Percentiles rank a stretch among this genome's conserved stretches.
Conservation (phyloP, 495 filamentous ascomycete genomes). For the Penicillium desertorum region DNA sequence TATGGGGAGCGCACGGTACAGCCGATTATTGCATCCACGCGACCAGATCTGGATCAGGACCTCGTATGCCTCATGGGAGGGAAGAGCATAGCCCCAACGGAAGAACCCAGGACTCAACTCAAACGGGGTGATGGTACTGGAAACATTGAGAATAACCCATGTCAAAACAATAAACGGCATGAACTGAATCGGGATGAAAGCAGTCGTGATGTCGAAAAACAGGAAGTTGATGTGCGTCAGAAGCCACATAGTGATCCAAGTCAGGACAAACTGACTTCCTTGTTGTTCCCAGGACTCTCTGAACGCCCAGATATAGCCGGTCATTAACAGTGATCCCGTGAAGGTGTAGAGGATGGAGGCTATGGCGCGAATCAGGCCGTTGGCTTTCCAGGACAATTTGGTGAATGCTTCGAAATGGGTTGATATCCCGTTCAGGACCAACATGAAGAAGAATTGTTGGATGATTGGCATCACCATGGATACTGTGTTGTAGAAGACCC, state of each 20-base stretch:
- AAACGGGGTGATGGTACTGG: slow-evolving; percentile 45
- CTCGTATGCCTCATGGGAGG: slow-evolving; percentile 45
- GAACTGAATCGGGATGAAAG: slow-evolving; percentile 36
- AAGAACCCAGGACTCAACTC: slow-evolving; percentile 43
- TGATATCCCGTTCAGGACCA: slow-evolving; percentile 37
- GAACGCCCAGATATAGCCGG: slow-evolving; percentile 50
- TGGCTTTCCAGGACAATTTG: slow-evolving; percentile 31
- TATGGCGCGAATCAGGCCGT: slow-evolving; percentile 37
- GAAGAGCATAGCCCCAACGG: slow-evolving; percentile 45
- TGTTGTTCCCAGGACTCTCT: slow-evolving; percentile 42
- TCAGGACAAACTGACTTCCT: slow-evolving; percentile 39
- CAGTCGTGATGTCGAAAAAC: slow-evolving; percentile 42
- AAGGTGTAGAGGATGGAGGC: slow-evolving; percentile 43
- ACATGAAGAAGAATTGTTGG: slow-evolving; percentile 24
- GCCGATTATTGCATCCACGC: slow-evolving; percentile 42
- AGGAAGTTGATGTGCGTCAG: slow-evolving; percentile 48
- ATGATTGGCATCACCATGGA: slow-evolving; percentile 6
- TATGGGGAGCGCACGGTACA: slow-evolving; percentile 41
- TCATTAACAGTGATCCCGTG: slow-evolving; percentile 38
- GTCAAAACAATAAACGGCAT: slow-evolving; percentile 45
- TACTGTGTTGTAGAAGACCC: slow-evolving; percentile 7
- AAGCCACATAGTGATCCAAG: slow-evolving; percentile 49
- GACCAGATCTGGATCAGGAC: slow-evolving; percentile 49
- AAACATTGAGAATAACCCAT: slow-evolving; percentile 47
- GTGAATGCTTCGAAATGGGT: slow-evolving; percentile 38